These are phyloP conservation scores for Sporopachydermia lactativora DNA, from an alignment of 805 yeast genomes.

Conservation along the genomic window DNA sequence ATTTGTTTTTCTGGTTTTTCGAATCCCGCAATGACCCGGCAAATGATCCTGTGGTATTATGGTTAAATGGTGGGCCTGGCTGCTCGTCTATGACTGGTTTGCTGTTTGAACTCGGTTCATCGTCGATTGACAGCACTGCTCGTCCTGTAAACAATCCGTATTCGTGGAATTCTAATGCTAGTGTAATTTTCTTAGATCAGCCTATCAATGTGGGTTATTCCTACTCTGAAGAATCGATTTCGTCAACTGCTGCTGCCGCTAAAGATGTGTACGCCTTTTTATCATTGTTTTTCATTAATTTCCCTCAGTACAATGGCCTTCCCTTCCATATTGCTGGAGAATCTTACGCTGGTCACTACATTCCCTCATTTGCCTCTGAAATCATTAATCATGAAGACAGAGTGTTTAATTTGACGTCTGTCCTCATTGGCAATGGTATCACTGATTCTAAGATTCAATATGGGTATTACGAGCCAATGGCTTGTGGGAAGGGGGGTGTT, in stretches of 20 bases:
- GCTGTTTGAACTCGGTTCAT: constrained; percentile 85
- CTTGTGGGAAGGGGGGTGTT: constrained; percentile 78
- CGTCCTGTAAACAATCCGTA: constrained; percentile 66
- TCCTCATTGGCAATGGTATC: constrained; percentile 69
- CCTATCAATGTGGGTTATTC: constrained; percentile 92
- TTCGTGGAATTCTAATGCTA: constrained; percentile 88
- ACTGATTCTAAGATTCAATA: constrained; percentile 64
- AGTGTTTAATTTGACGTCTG: constrained; percentile 46
- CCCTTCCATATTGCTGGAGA: constrained; percentile 75
- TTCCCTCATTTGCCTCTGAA: constrained; percentile 52
- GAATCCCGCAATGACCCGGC: constrained; percentile 82
- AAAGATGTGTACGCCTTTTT: constrained; percentile 77
- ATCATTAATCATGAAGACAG: constrained; percentile 36
- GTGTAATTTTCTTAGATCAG: constrained; percentile 84
- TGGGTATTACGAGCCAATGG: constrained; percentile 64
- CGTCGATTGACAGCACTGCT: constrained; percentile 48
- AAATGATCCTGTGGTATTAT: constrained; percentile 71
- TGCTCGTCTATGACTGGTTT: constrained; percentile 86
- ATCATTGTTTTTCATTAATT: constrained; percentile 68
- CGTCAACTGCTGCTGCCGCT: constrained; percentile 71
- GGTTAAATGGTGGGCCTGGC: constrained; percentile 97
- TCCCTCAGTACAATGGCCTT: constrained; percentile 50
- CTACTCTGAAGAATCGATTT: constrained; percentile 47
- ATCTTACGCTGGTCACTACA: constrained; percentile 75
- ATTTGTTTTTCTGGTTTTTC: constrained; percentile 86